phyloP scores from a whole-genome alignment of 2,329 filamentous ascomycete genomes.

The Botrytis sinoallii region DNA sequence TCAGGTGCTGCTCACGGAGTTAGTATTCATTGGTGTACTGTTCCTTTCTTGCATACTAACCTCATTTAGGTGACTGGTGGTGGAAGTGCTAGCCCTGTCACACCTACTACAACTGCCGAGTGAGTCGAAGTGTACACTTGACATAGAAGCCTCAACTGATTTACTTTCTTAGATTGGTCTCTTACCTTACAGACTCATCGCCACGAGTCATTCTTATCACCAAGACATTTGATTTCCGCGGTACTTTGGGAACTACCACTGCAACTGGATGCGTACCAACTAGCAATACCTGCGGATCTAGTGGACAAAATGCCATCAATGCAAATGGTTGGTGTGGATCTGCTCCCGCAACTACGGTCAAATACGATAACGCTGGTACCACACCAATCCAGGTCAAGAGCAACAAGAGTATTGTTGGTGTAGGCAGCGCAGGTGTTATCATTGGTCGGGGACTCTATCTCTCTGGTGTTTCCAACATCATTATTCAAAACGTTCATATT shows the following conservation, averaged over 20 bases:
- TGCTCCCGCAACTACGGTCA: conserved; percentile 11
- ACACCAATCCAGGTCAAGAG: conserved; percentile 29
- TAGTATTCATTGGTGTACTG: neutral
- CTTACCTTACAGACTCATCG: conserved; percentile 52
- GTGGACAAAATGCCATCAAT: conserved; percentile 24
- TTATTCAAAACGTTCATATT: conserved; percentile 32
- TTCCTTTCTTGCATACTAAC: neutral
- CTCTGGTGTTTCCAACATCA: conserved; percentile 30
- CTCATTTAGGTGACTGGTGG: conserved; percentile 49
- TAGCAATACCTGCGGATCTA: conserved; percentile 20
- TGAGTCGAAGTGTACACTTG: neutral
- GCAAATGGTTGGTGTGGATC: conserved; percentile 22
- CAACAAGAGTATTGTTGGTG: conserved; percentile 35
- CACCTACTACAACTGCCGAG: conserved; percentile 11
- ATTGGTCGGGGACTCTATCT: conserved; percentile 32
- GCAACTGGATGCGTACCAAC: conserved; percentile 15
- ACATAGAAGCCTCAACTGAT: neutral
- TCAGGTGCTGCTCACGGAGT: conserved; percentile 11
- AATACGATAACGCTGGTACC: conserved; percentile 24
- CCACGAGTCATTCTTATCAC: conserved; percentile 57
- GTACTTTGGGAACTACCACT: conserved; percentile 21
- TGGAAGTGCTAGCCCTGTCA: conserved; percentile 49
- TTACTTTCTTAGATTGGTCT: conserved; percentile 48
- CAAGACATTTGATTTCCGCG: conserved; percentile 41
- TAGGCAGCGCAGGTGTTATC: conserved; percentile 26